These are phyloP conservation scores for Adansonia gregorii DNA, from an alignment of 441 rosid genomes.

Conservation along the genomic window DNA sequence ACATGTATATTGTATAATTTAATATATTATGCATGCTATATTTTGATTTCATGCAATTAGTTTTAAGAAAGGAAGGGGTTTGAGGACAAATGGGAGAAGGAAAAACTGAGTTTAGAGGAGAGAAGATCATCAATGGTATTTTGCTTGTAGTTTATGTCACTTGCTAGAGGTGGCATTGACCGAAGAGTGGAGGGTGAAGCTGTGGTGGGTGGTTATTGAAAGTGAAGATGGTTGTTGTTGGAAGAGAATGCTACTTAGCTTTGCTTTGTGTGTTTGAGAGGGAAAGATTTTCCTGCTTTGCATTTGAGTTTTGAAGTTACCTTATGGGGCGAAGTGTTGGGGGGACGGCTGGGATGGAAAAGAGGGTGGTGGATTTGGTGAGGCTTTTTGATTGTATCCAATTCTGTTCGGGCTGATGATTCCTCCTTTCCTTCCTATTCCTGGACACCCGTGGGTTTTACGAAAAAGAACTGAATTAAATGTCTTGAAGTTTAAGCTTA, in stretches of 20 bases:
- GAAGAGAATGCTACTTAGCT: not conserved
- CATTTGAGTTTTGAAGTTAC: not conserved
- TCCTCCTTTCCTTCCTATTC: not conserved
- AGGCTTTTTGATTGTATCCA: not conserved
- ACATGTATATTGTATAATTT: slow-evolving; percentile 53
- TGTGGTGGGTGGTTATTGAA: not conserved
- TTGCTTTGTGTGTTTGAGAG: slow-evolving; percentile 2
- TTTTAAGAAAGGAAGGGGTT: not conserved
- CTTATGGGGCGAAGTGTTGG: not conserved
- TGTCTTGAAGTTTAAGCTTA: not conserved
- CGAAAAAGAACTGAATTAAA: not conserved
- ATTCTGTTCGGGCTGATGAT: not conserved
- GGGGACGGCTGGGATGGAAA: not conserved
- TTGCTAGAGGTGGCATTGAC: not conserved
- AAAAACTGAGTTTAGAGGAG: not conserved
- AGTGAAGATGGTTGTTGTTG: not conserved
- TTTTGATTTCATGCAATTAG: not conserved
- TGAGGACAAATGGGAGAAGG: not conserved
- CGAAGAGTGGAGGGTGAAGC: not conserved
- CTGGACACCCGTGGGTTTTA: not conserved
- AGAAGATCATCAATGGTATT: not conserved
- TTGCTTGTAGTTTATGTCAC: not conserved
- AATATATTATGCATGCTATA: not conserved
- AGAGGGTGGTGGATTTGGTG: not conserved
- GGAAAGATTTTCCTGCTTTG: not conserved